These are phyloP conservation scores for Halenospora varia DNA, from an alignment of 495 filamentous ascomycete species.

Conservation along the genomic window DNA sequence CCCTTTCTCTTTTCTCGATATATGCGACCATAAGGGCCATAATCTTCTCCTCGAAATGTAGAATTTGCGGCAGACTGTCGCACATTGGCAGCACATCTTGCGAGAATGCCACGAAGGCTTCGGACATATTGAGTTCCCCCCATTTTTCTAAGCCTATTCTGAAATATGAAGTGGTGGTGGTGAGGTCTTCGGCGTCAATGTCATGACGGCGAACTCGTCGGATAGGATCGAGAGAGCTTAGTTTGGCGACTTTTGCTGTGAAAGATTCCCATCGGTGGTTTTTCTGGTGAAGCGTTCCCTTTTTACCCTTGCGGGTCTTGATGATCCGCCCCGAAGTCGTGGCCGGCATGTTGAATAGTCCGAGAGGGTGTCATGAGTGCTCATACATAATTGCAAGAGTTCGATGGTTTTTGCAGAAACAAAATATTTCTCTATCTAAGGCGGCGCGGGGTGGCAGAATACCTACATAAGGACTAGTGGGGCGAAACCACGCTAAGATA, in stretches of 20 bases:
- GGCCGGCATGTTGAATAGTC: conserved; percentile 42
- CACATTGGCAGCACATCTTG: conserved; percentile 69
- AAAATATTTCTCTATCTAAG: neutral
- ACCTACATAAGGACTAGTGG: neutral
- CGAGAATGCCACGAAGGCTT: conserved; percentile 69
- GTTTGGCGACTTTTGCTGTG: conserved; percentile 84
- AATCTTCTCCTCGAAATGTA: conserved; percentile 82
- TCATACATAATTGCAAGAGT: neutral
- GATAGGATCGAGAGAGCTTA: conserved; percentile 83
- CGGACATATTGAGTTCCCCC: conserved; percentile 84
- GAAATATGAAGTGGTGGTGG: conserved; percentile 70
- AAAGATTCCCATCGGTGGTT: conserved; percentile 90
- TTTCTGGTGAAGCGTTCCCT: conserved; percentile 68
- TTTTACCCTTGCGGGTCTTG: conserved; percentile 62
- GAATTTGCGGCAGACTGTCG: conserved; percentile 85
- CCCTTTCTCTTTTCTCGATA: conserved; percentile 69
- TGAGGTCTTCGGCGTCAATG: conserved; percentile 69
- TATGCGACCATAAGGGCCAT: conserved; percentile 72
- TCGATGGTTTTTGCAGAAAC: neutral
- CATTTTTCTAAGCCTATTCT: conserved; percentile 78
- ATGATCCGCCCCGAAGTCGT: conserved; percentile 59
- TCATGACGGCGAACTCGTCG: conserved; percentile 79
- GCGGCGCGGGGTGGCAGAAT: conserved; percentile 1
- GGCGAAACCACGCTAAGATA: neutral
- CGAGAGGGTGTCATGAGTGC: neutral